Conservation (phyloP, 2,329 filamentous ascomycete species). For the Exophiala xenobiotica region DNA sequence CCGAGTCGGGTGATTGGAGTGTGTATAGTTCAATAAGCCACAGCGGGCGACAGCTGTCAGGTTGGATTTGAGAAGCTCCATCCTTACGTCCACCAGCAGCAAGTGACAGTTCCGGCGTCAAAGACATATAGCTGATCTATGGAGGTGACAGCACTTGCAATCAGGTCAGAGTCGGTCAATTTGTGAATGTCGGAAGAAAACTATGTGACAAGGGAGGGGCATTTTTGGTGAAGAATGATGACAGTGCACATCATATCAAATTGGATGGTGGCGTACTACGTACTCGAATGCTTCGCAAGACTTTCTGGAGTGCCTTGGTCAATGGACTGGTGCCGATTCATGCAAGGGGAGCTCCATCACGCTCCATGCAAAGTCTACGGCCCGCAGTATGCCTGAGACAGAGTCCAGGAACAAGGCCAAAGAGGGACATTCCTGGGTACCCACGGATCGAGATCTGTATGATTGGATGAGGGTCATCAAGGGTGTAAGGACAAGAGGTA, state of each 20-base stretch:
- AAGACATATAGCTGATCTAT: slow-evolving; percentile 1
- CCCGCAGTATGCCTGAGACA: slow-evolving; percentile 1
- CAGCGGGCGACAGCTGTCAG: slow-evolving; percentile 1
- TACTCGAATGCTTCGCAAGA: background rate
- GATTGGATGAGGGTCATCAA: slow-evolving; percentile 2
- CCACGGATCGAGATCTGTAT: slow-evolving; percentile 1
- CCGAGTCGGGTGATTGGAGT: background rate
- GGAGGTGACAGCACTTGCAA: background rate
- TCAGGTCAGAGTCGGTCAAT: too few species aligned
- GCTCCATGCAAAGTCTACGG: background rate
- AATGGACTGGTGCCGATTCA: background rate
- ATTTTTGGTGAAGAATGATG: background rate
- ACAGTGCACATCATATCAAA: background rate
- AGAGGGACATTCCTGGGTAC: background rate
- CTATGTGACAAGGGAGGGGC: too few species aligned
- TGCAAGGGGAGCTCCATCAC: slow-evolving; percentile 1
- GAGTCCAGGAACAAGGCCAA: background rate
- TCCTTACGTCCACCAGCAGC: background rate
- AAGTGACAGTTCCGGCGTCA: background rate
- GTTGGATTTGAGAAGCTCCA: background rate
- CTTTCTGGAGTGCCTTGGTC: background rate
- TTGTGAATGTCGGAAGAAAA: too few species aligned
- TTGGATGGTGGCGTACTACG: background rate
- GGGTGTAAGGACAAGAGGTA: too few species aligned
- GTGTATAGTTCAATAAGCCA: slow-evolving; percentile 1